Conservation (phyloP, 2,329 filamentous ascomycete species). For the Lasiodiplodia sp. region DNA sequence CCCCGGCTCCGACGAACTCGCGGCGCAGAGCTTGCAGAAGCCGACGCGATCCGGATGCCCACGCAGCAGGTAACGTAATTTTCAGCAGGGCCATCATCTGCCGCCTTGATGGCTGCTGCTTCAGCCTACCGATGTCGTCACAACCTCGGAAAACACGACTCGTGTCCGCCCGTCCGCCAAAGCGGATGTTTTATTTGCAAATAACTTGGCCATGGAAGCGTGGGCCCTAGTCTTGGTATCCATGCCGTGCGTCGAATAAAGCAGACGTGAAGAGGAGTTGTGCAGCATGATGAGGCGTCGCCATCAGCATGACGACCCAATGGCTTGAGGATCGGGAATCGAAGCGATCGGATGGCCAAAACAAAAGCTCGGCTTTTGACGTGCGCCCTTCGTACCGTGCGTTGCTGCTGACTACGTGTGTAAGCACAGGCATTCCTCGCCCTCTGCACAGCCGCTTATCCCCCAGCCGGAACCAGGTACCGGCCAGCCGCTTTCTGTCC, state of each 20-base stretch:
- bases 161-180: background rate
- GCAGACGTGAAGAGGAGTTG: background rate
- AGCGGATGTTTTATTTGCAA: background rate
- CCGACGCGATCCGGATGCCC: background rate
- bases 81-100: background rate
- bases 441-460: constrained; percentile 13
- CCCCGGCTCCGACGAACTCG: background rate
- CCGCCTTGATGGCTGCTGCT: constrained; percentile 1
- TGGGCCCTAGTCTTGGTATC: too few relatives aligned
- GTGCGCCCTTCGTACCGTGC: constrained; percentile 14
- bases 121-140: constrained; percentile 12
- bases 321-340: constrained; percentile 1
- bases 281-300: background rate
- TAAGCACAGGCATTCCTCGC: constrained; percentile 7
- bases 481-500: constrained; percentile 3
- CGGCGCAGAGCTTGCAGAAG: background rate
- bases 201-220: background rate
- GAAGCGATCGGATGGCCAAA: constrained; percentile 16
- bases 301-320: background rate
- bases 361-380: constrained; percentile 20
- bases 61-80: background rate
- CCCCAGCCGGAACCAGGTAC: constrained; percentile 9
- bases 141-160: constrained; percentile 13
- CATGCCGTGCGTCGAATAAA: background rate
- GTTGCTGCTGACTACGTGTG: constrained; percentile 2